Evolutionary conservation across 176 grass and related monocot genomes (phyloP), one percentile per base, ranked within the genome.

Genomic region (Oryza meyeriana): DNA sequence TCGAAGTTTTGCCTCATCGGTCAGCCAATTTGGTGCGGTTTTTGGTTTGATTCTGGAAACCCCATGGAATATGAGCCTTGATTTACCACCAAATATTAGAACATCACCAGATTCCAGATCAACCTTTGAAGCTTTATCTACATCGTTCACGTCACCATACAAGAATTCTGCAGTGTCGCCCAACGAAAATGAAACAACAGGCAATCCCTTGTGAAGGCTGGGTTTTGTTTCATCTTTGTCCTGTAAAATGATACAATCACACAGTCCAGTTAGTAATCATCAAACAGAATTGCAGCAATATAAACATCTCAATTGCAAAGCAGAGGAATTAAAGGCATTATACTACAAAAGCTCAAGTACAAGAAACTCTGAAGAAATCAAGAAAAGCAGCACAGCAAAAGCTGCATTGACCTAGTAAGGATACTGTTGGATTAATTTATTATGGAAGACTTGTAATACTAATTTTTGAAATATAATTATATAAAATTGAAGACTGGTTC

Each of bases 41-140:
- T 79, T 88, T 1, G 50, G 32, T 58, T 25, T 64, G 28, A 88
- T 78, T 9, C 25, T 64, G 34, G 82, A 71, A 36, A 92, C 83
- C 10, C 90, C 83, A 18, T 92, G 90, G 70, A 88, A 88, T 75
- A 92, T 71, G 18, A 4, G 61, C 69, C 86, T 88, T 20, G 91
- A 93, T 55, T 20, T 8, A 25, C 91, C 91, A 63, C 91, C 91
- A 55, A 93, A 90, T 81, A 93, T 42, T 0, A 93, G 58, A 76
- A 93, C 84, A 74, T 93, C 86, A 26, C 91, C 91, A 6, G 87
- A 90, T 64, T 93, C 76, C 38, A 93, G 91, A 2, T 90, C 34
- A 72, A 88, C 7, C 74, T 70, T 92, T 38, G 83, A 85, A 47
- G 75, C 68, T 33, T 79, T 88, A 4, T 69, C 62, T 0, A 4